Evolutionary conservation across 495 filamentous ascomycete genomes (phyloP).

Genomic region (Aspergillus hancockii): DNA sequence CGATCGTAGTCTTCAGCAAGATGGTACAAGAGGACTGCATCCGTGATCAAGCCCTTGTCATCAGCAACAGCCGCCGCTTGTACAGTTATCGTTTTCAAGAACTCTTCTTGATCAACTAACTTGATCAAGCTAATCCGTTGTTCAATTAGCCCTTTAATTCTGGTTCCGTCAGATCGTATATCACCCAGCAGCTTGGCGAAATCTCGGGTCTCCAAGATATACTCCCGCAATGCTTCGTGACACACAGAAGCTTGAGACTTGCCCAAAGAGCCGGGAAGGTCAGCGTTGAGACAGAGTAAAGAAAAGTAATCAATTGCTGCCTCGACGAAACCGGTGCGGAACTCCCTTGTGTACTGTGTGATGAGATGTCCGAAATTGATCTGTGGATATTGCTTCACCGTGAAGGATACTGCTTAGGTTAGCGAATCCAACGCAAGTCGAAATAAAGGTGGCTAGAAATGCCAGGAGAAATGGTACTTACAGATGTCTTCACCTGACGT

Average conservation of each 20-base stretch:
- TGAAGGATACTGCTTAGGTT: conserved; percentile 57
- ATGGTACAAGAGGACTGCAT: conserved; percentile 92
- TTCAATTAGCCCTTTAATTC: conserved; percentile 84
- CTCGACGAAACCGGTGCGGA: conserved; percentile 82
- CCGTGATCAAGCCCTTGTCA: conserved; percentile 86
- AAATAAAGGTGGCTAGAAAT: background rate
- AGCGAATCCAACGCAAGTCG: conserved; percentile 24
- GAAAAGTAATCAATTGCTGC: conserved; percentile 92
- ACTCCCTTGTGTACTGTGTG: conserved; percentile 93
- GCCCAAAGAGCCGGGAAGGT: conserved; percentile 71
- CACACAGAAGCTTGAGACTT: conserved; percentile 78
- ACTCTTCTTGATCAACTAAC: conserved; percentile 74
- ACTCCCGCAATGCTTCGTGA: conserved; percentile 91
- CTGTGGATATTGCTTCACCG: conserved; percentile 77
- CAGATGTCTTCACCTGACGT: conserved; percentile 70
- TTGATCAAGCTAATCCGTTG: conserved; percentile 83
- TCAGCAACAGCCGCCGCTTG: conserved; percentile 90
- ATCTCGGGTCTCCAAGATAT: conserved; percentile 90
- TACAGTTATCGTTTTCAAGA: conserved; percentile 80
- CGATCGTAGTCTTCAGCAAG: conserved; percentile 92
- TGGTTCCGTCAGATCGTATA: conserved; percentile 75
- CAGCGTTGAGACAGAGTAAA: conserved; percentile 89
- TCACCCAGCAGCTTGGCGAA: conserved; percentile 94
- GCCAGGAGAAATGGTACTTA: conserved; percentile 36
- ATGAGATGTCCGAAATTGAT: conserved; percentile 93